A percentile compares a stretch with the other conserved stretches of the same genome.
These are phyloP conservation scores for Rhizophora mangle DNA, from an alignment of 345 rosid species.

Conservation along the genomic window DNA sequence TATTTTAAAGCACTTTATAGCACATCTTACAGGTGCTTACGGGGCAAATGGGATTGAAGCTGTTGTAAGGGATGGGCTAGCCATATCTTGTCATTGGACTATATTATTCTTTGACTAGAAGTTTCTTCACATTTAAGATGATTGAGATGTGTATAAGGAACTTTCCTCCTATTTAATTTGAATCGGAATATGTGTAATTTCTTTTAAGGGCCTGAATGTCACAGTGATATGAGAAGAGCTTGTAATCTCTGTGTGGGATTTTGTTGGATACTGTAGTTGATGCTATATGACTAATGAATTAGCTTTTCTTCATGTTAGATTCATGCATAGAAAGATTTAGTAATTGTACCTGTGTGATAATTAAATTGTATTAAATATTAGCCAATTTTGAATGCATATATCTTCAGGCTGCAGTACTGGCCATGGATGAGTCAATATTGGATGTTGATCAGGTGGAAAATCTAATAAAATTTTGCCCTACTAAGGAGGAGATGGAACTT, in stretches of 20 bases:
- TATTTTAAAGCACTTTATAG: neutral
- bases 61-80: neutral
- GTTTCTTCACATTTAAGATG: neutral
- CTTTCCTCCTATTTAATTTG: neutral
- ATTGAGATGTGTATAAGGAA: neutral
- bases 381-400: slow-evolving; percentile 15
- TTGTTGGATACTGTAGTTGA: too few relatives aligned
- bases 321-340: too few relatives aligned
- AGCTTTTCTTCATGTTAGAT: too few relatives aligned
- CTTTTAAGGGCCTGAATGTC: too few relatives aligned
- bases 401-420: slow-evolving; percentile 86
- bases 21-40: slow-evolving; percentile 1
- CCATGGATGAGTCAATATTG: slow-evolving; percentile 87
- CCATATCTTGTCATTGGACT: neutral
- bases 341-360: too few relatives aligned
- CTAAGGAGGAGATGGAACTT: slow-evolving; percentile 98
- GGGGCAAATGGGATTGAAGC: neutral
- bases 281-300: too few relatives aligned
- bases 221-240: too few relatives aligned
- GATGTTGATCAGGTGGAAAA: slow-evolving; percentile 98
- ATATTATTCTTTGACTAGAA: neutral
- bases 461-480: slow-evolving; percentile 96
- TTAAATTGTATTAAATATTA: neutral
- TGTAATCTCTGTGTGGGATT: too few relatives aligned
- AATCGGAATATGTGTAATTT: too few relatives aligned